These are phyloP conservation scores for Cyclostephanos tholiformis DNA, from an alignment of 108 stramenopile genomes.

Conservation along the genomic window DNA sequence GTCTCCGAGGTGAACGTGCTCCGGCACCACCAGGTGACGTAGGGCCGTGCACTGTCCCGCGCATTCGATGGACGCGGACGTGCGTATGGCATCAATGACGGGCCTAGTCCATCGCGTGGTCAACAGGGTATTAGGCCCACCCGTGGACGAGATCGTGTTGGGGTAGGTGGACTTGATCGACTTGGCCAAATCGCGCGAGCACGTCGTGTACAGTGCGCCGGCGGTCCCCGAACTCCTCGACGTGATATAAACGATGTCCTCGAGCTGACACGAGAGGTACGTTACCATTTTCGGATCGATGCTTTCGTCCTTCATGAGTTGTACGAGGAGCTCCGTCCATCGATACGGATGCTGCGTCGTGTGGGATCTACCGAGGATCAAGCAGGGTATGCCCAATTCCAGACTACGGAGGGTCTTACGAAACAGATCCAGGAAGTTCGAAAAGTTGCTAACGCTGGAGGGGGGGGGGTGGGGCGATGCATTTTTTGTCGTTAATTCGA, in stretches of 20 bases:
- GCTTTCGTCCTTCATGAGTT: slow-evolving; percentile 57
- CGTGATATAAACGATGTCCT: slow-evolving; percentile 76
- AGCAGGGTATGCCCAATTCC: slow-evolving; percentile 83
- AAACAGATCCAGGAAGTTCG: slow-evolving; percentile 87
- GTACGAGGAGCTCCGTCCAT: slow-evolving; percentile 68
- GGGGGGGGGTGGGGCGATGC: not conserved
- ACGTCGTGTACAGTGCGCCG: slow-evolving; percentile 82
- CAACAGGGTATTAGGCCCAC: slow-evolving; percentile 89
- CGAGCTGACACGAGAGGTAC: slow-evolving; percentile 66
- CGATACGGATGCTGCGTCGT: slow-evolving; percentile 81
- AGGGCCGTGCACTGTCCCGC: slow-evolving; percentile 90
- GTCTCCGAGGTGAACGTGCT: slow-evolving; percentile 42
- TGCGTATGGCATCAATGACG: slow-evolving; percentile 71
- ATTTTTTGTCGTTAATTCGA: not conserved
- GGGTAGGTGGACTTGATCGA: slow-evolving; percentile 66
- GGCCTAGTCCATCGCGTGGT: slow-evolving; percentile 58
- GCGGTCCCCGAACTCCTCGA: slow-evolving; percentile 45
- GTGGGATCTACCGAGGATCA: slow-evolving; percentile 73
- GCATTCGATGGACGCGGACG: slow-evolving; percentile 81
- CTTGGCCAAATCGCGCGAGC: slow-evolving; percentile 66
- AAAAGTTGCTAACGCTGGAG: slow-evolving; percentile 77
- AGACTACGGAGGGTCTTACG: slow-evolving; percentile 78
- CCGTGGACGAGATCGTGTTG: slow-evolving; percentile 80
- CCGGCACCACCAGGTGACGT: slow-evolving; percentile 75
- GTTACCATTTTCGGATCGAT: slow-evolving; percentile 79